These are phyloP conservation scores for Cutaneotrichosporon cutaneum DNA, from an alignment of 1,284 basidiomycete species.

Conservation along the genomic window DNA sequence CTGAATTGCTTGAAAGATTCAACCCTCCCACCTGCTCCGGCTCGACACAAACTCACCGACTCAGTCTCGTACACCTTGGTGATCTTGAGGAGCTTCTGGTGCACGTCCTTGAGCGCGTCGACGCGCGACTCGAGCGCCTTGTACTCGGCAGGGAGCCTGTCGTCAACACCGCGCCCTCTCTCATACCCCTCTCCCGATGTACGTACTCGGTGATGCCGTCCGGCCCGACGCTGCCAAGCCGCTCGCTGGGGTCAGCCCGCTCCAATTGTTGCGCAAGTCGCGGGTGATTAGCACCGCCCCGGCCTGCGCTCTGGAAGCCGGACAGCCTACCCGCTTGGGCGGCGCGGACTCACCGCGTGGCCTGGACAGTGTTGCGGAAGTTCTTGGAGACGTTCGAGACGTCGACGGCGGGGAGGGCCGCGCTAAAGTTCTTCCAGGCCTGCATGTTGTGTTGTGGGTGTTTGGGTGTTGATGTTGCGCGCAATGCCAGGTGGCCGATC, in stretches of 20 bases:
- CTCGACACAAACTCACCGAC: slow-evolving; percentile 41
- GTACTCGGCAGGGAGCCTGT: slow-evolving; percentile 68
- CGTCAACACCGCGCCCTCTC: too few species aligned
- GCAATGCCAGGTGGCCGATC: neutral
- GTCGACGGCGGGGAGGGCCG: slow-evolving; percentile 49
- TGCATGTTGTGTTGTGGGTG: slow-evolving; percentile 34
- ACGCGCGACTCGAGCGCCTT: slow-evolving; percentile 92
- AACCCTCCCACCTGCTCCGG: neutral
- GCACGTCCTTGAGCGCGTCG: slow-evolving; percentile 81
- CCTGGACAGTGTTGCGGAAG: slow-evolving; percentile 81
- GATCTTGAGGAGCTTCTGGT: slow-evolving; percentile 77
- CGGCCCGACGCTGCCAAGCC: slow-evolving; percentile 79
- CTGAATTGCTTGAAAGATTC: neutral
- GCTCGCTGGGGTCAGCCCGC: slow-evolving; percentile 59
- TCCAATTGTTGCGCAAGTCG: too few species aligned
- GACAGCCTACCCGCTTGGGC: too few species aligned
- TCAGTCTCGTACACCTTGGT: slow-evolving; percentile 82
- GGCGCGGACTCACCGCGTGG: slow-evolving; percentile 59
- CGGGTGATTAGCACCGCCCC: neutral
- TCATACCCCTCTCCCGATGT: neutral
- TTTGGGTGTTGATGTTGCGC: neutral
- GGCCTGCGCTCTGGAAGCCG: too few species aligned
- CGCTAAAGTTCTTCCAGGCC: slow-evolving; percentile 49
- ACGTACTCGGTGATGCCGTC: slow-evolving; percentile 91
- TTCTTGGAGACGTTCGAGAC: slow-evolving; percentile 65